Conservation (phyloP, 1,284 basidiomycete species). For the Trametes hirsuta region DNA sequence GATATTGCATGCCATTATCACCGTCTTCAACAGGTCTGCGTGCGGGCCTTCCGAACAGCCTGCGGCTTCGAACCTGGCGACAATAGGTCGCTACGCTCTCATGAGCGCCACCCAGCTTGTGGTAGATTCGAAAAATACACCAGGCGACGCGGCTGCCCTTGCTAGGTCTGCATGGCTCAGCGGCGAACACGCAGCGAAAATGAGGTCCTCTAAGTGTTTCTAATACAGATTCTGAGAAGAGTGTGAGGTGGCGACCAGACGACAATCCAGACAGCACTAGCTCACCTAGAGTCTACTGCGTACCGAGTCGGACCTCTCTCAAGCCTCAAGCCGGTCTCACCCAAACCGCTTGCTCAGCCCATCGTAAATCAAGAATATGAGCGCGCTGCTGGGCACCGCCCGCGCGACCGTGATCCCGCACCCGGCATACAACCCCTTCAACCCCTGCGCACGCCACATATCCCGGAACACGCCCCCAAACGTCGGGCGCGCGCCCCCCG, state of each 20-base stretch:
- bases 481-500: slow-evolving; percentile 43
- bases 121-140: slow-evolving; percentile 2
- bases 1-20: too few species aligned
- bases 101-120: slow-evolving; percentile 17
- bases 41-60: too few species aligned
- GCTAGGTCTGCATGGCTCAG: too few species aligned
- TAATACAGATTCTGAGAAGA: not conserved
- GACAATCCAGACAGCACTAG: not conserved
- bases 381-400: slow-evolving; percentile 87
- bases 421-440: slow-evolving; percentile 92
- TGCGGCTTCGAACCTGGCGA: not conserved
- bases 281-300: not conserved
- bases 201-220: not conserved
- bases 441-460: slow-evolving; percentile 79
- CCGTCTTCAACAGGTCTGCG: too few species aligned
- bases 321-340: slow-evolving; percentile 12
- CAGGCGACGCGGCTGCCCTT: too few species aligned
- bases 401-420: slow-evolving; percentile 91
- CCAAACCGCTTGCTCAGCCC: slow-evolving; percentile 65
- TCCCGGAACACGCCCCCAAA: slow-evolving; percentile 76
- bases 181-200: too few species aligned
- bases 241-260: too few species aligned
- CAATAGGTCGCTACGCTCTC: not conserved
- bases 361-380: slow-evolving; percentile 93
- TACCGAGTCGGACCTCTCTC: not conserved